Evolutionary conservation across 2,329 filamentous ascomycete genomes (phyloP), one percentile per base, ranked within the genome.

Genomic region (Trichocomaceae sp.): DNA sequence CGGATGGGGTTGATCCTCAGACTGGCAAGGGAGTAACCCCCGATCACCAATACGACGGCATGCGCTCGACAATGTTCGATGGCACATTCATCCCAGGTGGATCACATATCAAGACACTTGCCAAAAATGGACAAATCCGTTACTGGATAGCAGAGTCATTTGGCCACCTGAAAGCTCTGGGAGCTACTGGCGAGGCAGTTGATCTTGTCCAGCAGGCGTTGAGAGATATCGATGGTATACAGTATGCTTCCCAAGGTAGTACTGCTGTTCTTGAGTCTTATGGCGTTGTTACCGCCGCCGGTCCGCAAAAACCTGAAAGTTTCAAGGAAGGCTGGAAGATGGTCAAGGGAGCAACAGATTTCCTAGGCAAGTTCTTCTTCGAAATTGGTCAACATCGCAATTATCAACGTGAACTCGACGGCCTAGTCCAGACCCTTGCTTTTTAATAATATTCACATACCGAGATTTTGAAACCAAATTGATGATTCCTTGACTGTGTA

Each of bases 71-170:
- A 50, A 81, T 92, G 80, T 90, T 91, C 59, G 88, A 93, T 66
- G 84, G 86, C 0, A 66, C 91, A 41, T 90, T 90, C 66, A 74
- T 93, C 2, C 87, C 87, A 1, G 87, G 87, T 1, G 85, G 62
- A 9, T 41, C 63, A 6, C 76, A 84, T 0, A 72, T 87, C 45
- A 73, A 79, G 51, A 83, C 82, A 0, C 79, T 93, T 0, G 72
- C 78, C 54, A 82, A 84, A 74, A 88, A 80, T 58, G 88, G 88
- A 0, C 84, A 87, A 17, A 86, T 86, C 0, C 65, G 87, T 1
- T 85, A 92, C 73, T 93, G 86, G 82, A 73, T 92, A 3, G 80
- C 86, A 2, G 89, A 93, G 68, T 85, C 88, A 0, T 93, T 92
- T 61, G 88, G 87, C 0, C 88, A 93, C 59, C 77, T 90, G 50